phyloP scores from a whole-genome alignment of 805 yeast species.

The Vanderwaltozyma verrucispora region DNA sequence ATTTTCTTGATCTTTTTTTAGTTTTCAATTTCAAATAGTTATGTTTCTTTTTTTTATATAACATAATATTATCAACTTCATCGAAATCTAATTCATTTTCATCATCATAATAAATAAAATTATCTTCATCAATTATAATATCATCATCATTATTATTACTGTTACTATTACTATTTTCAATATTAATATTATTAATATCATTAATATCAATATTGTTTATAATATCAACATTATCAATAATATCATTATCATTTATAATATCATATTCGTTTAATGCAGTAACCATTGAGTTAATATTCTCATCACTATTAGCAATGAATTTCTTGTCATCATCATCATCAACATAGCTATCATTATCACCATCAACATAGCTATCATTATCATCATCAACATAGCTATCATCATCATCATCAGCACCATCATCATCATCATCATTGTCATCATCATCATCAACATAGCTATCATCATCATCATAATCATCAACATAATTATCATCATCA shows the following conservation, averaged over 20 bases:
- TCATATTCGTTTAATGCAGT: slow-evolving; percentile 26
- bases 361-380: too few relatives aligned
- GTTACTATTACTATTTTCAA: slow-evolving; percentile 1
- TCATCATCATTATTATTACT: slow-evolving; percentile 3
- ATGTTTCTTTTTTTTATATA: slow-evolving; percentile 2
- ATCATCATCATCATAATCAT: too few relatives aligned
- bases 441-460: too few relatives aligned
- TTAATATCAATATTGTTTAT: slow-evolving; percentile 5
- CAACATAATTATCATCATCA: too few relatives aligned
- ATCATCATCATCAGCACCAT: too few relatives aligned
- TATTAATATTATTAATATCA: slow-evolving; percentile 1
- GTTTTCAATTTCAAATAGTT: slow-evolving; percentile 4
- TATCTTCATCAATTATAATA: slow-evolving; percentile 2
- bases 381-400: too few relatives aligned
- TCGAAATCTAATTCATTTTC: slow-evolving; percentile 1
- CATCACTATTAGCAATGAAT: not conserved
- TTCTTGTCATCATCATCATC: too few relatives aligned
- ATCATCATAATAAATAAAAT: not conserved
- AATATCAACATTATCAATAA: not conserved
- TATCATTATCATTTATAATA: slow-evolving; percentile 11
- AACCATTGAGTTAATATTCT: slow-evolving; percentile 15
- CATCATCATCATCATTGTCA: too few relatives aligned
- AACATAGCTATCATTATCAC: too few relatives aligned
- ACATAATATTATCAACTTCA: slow-evolving; percentile 4
- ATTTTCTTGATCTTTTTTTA: slow-evolving; percentile 2